Evolutionary conservation across 768 basidiomycete genomes (phyloP), one percentile per base, ranked within the genome.

Genomic region (Calocera viscosa): DNA sequence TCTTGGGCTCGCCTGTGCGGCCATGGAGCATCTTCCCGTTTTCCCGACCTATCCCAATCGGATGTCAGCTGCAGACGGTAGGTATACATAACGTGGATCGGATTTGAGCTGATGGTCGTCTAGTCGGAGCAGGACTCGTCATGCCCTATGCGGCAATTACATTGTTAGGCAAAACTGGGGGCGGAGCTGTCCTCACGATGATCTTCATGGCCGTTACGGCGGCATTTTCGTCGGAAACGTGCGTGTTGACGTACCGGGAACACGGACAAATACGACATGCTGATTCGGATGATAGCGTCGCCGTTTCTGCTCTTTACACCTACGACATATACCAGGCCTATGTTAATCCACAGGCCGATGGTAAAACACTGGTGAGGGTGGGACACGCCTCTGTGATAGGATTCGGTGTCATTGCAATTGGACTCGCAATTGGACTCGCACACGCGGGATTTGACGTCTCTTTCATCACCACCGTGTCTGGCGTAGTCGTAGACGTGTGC

Each of bases 11-110:
- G 53, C 74, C 79, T 63, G 79, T 79, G 0, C 72, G 74, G 49
- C 76, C 73, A 75, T 49, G 80, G 74, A 12, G 71, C 78, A 49
- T 70, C 73, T 60, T 70, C 82, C 82, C 1, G 75, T 73, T 39
- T 84, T 83, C 69, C 83, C 84, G 1, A 84, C 83, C 0, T 84
- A 80, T 70, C 77, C 83, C 43, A 76, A 79, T 65, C 73, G 80
- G 19, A 69, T 80, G 38, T 77, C 78, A 0, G 71, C 77, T 3
- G 68, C 69, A 10, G 75, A 78, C 39, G 71, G 73, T 47, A n/a
- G n/a, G n/a, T n/a, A n/a, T n/a, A n/a, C n/a, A n/a, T n/a, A n/a
- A n/a, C n/a, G n/a, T n/a, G n/a, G n/a, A n/a, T n/a, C n/a, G n/a
- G n/a, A n/a, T n/a, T n/a, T n/a, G n/a, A n/a, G n/a, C n/a, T n/a